Base-by-base conservation (phyloP, 768 basidiomycete genomes). In the Agrocybe praecox region DNA sequence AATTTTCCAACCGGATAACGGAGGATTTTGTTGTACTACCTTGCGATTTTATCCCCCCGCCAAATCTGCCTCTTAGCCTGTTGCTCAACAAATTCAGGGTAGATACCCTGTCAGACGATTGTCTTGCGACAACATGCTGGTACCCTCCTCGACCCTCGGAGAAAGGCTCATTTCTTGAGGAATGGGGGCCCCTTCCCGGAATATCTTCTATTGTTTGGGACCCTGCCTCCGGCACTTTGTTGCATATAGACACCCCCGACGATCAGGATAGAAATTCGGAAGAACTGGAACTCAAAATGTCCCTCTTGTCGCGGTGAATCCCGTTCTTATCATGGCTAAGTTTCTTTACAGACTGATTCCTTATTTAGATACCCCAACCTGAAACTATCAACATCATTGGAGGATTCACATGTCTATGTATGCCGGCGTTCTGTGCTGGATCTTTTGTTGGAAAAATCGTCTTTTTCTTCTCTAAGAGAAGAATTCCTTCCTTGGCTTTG, bases 401-500 rank as follows among this genome's bases (percentile, higher is more conserved):
- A 87, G 60, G 95, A 97, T 65, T 92, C 95, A 0, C 95, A 97
- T 70, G 90, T 96, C 29, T 97, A 96, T 64, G 86, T 96, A 32
- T 94, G 94, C 74, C 83, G 85, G 60, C 82, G 84, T 57, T 80
- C 84, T 17, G 77, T 96, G 8, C 75, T 97, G 22, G 87, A 92
- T 56, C 78, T 85, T 12, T 75, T 95, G 23, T 80, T 83, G 11
- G 80, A 84, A 57, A 92, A 91, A 64, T 74, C 73, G 5, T 81
- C 86, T 62, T 79, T 95, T 42, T 88, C 92, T 49, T 96, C 94
- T 15, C 79, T 98, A 50, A 81, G 90, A 49, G 90, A 96, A 69
- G 94, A 97, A 57, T 92, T 97, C 65, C 69, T 98, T 11, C 96
- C 96, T 0, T 97, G 94, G 92, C 67, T 97, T 53, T 90, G 93